These are phyloP conservation scores for Anthostomella pinea DNA, from an alignment of 2,329 filamentous ascomycete genomes.

Conservation along the genomic window DNA sequence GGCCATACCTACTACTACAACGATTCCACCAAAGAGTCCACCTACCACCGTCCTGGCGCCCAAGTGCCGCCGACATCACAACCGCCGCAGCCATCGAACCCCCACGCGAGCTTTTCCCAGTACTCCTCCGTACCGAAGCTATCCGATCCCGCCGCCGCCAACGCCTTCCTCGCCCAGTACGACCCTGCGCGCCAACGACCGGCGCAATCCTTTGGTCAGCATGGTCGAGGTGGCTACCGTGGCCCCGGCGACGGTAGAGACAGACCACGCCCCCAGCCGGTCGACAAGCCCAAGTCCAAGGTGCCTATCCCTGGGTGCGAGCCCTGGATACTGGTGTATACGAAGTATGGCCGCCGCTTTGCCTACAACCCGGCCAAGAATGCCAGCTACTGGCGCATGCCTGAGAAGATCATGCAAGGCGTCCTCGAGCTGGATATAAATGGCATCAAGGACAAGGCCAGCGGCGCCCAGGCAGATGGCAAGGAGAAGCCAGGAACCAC, in stretches of 20 bases:
- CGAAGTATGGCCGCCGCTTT: slow-evolving; percentile 84
- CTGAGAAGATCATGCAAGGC: slow-evolving; percentile 77
- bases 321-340: slow-evolving; percentile 91
- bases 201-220: slow-evolving; percentile 31
- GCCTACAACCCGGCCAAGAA: slow-evolving; percentile 85
- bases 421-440: slow-evolving; percentile 72
- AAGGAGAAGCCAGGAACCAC: slow-evolving; percentile 10
- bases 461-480: slow-evolving; percentile 19
- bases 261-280: slow-evolving; percentile 63
- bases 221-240: slow-evolving; percentile 41
- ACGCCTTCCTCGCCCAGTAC: slow-evolving; percentile 59
- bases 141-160: slow-evolving; percentile 55
- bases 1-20: slow-evolving; percentile 91
- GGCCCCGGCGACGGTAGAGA: slow-evolving; percentile 54
- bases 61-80: slow-evolving; percentile 12
- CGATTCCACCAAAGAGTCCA: slow-evolving; percentile 76
- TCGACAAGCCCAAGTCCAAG: slow-evolving; percentile 79
- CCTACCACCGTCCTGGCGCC: slow-evolving; percentile 71
- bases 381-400: slow-evolving; percentile 93
- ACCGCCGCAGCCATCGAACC: slow-evolving; percentile 19
- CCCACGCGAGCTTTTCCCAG: slow-evolving; percentile 40
- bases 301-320: slow-evolving; percentile 75
- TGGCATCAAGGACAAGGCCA: slow-evolving; percentile 59
- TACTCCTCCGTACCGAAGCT: slow-evolving; percentile 42
- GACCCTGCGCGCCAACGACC: slow-evolving; percentile 39